Base-by-base conservation (phyloP, 1,139 yeast genomes). In the Pichia terricola region DNA sequence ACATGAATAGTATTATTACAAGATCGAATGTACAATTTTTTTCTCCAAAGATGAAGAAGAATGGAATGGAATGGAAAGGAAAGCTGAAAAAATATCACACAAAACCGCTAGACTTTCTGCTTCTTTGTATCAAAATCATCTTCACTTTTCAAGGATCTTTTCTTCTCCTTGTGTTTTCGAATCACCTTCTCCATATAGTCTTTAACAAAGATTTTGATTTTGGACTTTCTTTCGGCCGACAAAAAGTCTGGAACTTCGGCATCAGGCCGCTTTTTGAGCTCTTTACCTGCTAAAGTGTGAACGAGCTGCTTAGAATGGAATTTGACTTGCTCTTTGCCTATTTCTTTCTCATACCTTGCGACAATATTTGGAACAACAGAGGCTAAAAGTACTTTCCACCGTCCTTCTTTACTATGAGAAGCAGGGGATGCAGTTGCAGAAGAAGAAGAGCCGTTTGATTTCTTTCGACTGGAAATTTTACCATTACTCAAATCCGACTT, bases 281-380 rank as follows among this genome's bases (percentile, higher is more conserved):
- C 95, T 58, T 87, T 87, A 5, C 70, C 67, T 0, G 79, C 75
- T 41, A 88, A 66, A 1, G 66, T 65, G 48, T 76, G 73, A 3
- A 81, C 86, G 48, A 87, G 74, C 42, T 88, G 96, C 51, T 79
- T 75, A 2, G 96, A 86, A 61, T 91, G 83, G 34, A 74, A 73
- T 63, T 88, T 91, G 43, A 87, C 61, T 45, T 78, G 72, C 4
- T 84, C 94, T 49, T 78, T 78, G 2, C 88, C 91, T 27, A 89
- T 69, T 45, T 77, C 78, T 3, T 67, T 60, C 51, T 78, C 82
- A 59, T 81, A 79, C 53, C 76, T 76, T 52, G 80, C 79, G 43
- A 89, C 70, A 54, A 83, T 64, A 56, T 88, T 88, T 4, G 97
- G 96, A 25, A 91, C 83, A 55, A 77, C 71, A 28, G 72, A 65